Base-by-base conservation (phyloP, 176 grass and related monocot species). In the Dactylis glomerata region DNA sequence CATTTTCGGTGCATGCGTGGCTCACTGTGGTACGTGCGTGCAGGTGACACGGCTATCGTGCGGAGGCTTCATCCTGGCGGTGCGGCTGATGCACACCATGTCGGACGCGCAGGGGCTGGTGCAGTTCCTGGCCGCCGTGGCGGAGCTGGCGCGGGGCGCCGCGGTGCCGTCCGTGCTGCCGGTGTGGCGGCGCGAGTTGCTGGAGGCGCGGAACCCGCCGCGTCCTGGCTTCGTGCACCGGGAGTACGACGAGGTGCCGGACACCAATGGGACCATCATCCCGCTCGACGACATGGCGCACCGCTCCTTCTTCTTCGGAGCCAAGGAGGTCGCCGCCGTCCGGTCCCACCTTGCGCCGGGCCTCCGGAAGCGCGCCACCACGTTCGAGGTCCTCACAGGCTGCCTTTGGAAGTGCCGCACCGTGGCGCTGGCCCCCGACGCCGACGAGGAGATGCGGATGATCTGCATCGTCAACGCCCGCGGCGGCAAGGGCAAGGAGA, bases 331-430 rank as follows among this genome's bases (percentile, higher is more conserved):
- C 0, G 89, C 87, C 0, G 61, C 89, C 37, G 9, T 93, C 24
- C 73, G 91, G 11, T 75, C 81, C 1, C 89, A 91, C 85, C 64
- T 88, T 8, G 82, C 85, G 16, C 85, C 46, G 58, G 24, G 8
- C 10, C 83, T 93, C 42, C 77, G 73, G 1, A 14, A 62, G 8
- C 87, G 86, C 69, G 88, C 83, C 70, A 86, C 87, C 89, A 95
- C 89, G 34, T 98, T 98, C 86, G 96, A 98, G 71, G 59, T 98
- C 59, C 85, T 98, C 47, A 92, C 91, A 0, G 96, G 92, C 0
- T 89, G 88, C 54, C 85, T 95, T 3, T 95, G 96, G 93, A 85
- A 76, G 81, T 93, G 92, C 73, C 91, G 96, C 68, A 98, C 96
- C 0, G 68, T 37, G 11, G 95, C 95, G 2, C 87, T 95, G n/a